Evolutionary conservation across 257 asterid genomes (phyloP).

Genomic region (Nicotiana tabacum): DNA sequence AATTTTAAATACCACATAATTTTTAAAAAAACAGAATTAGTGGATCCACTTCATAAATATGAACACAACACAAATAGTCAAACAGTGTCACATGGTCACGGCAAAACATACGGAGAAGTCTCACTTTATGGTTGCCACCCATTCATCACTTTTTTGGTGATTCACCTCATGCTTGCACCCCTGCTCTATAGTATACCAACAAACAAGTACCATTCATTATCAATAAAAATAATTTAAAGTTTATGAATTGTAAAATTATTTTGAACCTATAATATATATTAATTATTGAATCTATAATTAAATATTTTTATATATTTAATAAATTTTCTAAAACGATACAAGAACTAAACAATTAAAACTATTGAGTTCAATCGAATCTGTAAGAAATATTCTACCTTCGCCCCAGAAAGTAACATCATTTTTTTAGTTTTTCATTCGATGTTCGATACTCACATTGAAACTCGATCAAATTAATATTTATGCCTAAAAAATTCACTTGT

Average conservation of each 20-base stretch:
- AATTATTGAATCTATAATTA: too few species aligned
- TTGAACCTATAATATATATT: too few species aligned
- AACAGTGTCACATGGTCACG: not conserved
- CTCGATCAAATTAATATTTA: too few species aligned
- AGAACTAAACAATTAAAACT: too few species aligned
- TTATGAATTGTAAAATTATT: too few species aligned
- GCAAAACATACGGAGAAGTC: not conserved
- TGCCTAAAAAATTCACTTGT: too few species aligned
- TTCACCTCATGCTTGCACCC: not conserved
- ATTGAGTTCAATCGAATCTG: accelerated
- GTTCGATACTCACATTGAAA: too few species aligned
- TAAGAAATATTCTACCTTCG: too few species aligned
- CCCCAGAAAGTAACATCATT: too few species aligned
- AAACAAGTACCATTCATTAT: not conserved
- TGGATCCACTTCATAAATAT: not conserved
- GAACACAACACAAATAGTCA: not conserved
- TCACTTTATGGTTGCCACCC: not conserved
- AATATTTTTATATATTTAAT: too few species aligned
- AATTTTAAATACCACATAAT: not conserved
- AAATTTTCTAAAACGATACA: too few species aligned
- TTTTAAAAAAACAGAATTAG: not conserved
- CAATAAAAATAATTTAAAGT: not conserved
- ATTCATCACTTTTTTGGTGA: not conserved
- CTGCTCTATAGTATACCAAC: not conserved
- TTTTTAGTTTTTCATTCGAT: too few species aligned